Evolutionary conservation across 345 rosid species (phyloP).

Genomic region (Turritis glabra): DNA sequence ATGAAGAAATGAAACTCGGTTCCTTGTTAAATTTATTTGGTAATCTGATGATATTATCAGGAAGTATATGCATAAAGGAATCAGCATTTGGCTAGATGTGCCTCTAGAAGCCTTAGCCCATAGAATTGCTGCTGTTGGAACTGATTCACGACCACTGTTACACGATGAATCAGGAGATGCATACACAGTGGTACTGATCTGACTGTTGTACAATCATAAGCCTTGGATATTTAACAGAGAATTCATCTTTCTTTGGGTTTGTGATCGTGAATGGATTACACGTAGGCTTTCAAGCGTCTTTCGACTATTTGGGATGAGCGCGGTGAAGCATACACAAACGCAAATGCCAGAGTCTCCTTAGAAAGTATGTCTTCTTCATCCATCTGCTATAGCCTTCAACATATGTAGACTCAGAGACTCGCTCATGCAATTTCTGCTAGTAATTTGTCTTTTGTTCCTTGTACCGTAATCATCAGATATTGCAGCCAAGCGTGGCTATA

Average conservation of each 20-base stretch:
- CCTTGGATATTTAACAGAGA: background rate
- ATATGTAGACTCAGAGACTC: background rate
- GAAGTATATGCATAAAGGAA: conserved; percentile 78
- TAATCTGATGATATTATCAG: conserved; percentile 31
- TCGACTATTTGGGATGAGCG: conserved; percentile 76
- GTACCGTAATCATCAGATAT: conserved; percentile 51
- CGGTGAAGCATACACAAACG: conserved; percentile 64
- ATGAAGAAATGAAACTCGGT: background rate
- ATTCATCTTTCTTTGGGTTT: background rate
- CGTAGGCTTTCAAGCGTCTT: conserved; percentile 71
- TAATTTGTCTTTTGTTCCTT: background rate
- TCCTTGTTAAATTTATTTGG: background rate
- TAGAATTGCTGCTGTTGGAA: conserved; percentile 95
- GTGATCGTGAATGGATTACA: conserved; percentile 10
- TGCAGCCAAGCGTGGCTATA: conserved; percentile 67
- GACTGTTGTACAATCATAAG: conserved; percentile 5
- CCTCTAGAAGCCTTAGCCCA: conserved; percentile 90
- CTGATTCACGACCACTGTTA: conserved; percentile 82
- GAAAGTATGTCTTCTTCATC: conserved; percentile 55
- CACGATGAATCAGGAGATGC: conserved; percentile 77
- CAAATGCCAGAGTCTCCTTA: conserved; percentile 79
- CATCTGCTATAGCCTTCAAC: background rate
- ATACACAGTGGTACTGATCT: conserved; percentile 58
- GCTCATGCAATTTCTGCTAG: background rate
- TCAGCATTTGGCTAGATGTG: conserved; percentile 93